Percentiles rank a stretch among this genome's conserved stretches.
Evolutionary conservation across 2,329 filamentous ascomycete species (phyloP).

Genomic region (Hypoxylon sp.): DNA sequence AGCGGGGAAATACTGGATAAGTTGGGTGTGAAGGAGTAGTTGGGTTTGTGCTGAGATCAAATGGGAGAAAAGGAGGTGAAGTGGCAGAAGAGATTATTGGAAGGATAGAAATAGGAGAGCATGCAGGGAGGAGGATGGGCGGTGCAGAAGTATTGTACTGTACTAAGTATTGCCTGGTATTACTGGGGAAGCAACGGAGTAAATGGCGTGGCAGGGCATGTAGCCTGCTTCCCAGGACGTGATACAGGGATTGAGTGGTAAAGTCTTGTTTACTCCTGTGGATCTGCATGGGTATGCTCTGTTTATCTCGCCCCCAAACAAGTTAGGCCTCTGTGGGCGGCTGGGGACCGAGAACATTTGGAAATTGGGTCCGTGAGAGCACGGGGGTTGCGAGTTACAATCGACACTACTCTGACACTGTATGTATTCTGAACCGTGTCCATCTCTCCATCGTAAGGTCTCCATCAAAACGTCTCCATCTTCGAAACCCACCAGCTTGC

Average conservation of each 20-base stretch:
- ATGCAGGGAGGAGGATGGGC: slow-evolving; percentile 41
- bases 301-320: slow-evolving; percentile 50
- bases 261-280: slow-evolving; percentile 52
- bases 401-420: slow-evolving; percentile 36
- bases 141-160: slow-evolving; percentile 45
- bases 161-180: slow-evolving; percentile 33
- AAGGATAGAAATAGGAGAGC: slow-evolving; percentile 53
- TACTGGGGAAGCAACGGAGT: slow-evolving; percentile 27
- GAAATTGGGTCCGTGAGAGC: slow-evolving; percentile 33
- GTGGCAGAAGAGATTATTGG: slow-evolving; percentile 53
- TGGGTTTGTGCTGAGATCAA: slow-evolving; percentile 48
- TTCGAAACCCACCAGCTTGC: slow-evolving; percentile 19
- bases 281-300: slow-evolving; percentile 43
- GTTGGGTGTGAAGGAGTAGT: slow-evolving; percentile 52
- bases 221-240: slow-evolving; percentile 18
- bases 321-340: slow-evolving; percentile 42
- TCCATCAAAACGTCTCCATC: slow-evolving; percentile 14
- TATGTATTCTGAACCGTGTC: background rate
- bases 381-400: slow-evolving; percentile 37
- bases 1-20: slow-evolving; percentile 54
- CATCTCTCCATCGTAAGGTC: no score
- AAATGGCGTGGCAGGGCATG: slow-evolving; percentile 48
- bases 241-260: slow-evolving; percentile 50
- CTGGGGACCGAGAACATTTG: slow-evolving; percentile 29
- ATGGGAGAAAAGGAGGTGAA: slow-evolving; percentile 53